phyloP scores from a whole-genome alignment of 2,329 filamentous ascomycete species.

The Amphichorda felina region DNA sequence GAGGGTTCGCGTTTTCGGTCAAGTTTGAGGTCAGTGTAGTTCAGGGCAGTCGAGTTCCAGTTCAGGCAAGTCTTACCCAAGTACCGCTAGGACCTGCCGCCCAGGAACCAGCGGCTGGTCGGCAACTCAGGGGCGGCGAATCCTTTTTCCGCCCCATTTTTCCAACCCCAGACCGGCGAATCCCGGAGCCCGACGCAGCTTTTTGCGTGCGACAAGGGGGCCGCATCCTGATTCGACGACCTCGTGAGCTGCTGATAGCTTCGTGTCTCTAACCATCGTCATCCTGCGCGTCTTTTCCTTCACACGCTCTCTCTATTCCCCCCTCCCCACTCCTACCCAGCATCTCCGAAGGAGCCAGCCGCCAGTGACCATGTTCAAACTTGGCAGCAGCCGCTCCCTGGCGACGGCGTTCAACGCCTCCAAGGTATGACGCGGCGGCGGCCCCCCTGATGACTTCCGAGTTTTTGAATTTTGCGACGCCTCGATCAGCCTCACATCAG shows the following conservation, averaged over 20 bases:
- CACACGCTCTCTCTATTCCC: slow-evolving; percentile 4
- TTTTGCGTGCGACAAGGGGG: not conserved
- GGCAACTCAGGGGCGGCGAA: too few relatives aligned
- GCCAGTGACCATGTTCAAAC: slow-evolving; percentile 63
- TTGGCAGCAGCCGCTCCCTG: slow-evolving; percentile 72
- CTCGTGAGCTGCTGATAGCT: slow-evolving; percentile 4
- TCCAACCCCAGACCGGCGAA: slow-evolving; percentile 3
- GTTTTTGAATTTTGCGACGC: not conserved
- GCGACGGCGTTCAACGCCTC: slow-evolving; percentile 68
- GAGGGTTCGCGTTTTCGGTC: too few relatives aligned
- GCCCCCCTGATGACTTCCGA: not conserved
- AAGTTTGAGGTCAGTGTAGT: too few relatives aligned
- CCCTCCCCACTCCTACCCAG: slow-evolving; percentile 3
- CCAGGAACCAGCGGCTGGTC: too few relatives aligned
- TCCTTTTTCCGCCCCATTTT: not conserved
- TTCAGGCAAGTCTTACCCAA: too few relatives aligned
- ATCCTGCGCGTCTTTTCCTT: slow-evolving; percentile 6
- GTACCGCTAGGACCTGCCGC: too few relatives aligned
- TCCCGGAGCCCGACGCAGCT: slow-evolving; percentile 2
- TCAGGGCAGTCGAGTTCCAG: too few relatives aligned
- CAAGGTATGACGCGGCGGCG: slow-evolving; percentile 65
- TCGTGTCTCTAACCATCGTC: slow-evolving; percentile 5
- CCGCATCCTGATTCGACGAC: slow-evolving; percentile 1
- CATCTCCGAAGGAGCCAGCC: not conserved
- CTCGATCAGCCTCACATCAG: too few relatives aligned